Conservation (phyloP, 345 rosid species). For the Syzygium jambos region DNA sequence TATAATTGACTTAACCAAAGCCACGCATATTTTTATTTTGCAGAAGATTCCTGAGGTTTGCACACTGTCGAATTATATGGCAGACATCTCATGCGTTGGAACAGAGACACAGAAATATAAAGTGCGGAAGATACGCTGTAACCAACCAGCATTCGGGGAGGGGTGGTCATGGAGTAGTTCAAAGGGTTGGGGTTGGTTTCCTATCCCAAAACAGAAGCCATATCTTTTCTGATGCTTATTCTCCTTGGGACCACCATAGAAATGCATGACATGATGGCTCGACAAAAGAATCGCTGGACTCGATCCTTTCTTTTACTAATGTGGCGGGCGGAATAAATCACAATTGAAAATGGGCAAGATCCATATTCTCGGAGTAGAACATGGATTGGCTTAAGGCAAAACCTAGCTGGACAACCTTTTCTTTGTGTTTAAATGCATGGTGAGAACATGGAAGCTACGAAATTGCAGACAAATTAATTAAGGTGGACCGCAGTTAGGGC, state of each 20-base stretch:
- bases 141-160: conserved; percentile 5
- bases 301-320: not conserved
- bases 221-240: not conserved
- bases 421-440: not conserved
- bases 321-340: not conserved
- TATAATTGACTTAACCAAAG: not conserved
- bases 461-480: not conserved
- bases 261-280: not conserved
- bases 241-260: not conserved
- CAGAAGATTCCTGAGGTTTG: not conserved
- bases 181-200: conserved; percentile 18
- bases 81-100: not conserved
- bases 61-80: not conserved
- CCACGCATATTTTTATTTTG: not conserved
- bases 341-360: not conserved
- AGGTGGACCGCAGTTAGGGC: not conserved
- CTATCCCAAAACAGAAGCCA: conserved; percentile 11
- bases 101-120: not conserved
- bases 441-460: not conserved
- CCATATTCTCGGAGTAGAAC: not conserved
- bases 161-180: conserved; percentile 25
- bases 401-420: not conserved
- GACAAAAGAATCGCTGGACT: not conserved
- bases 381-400: not conserved
- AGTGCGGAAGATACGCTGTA: not conserved